These are phyloP conservation scores for Scytalidium sp. DNA, from an alignment of 2,329 filamentous ascomycete species.

Conservation along the genomic window DNA sequence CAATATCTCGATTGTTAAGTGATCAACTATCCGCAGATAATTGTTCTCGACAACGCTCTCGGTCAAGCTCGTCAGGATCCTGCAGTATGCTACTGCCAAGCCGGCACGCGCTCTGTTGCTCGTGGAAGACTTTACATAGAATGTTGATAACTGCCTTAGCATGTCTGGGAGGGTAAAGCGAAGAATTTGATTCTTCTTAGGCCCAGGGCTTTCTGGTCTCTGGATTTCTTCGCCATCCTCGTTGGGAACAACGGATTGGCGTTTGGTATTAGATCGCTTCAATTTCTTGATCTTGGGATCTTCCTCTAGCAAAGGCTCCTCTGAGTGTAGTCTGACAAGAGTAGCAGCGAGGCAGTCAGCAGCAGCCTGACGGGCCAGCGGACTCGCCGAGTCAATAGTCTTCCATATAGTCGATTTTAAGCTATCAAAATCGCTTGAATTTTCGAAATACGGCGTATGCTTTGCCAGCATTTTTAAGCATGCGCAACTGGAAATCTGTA, in stretches of 20 bases:
- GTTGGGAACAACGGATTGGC: slow-evolving; percentile 48
- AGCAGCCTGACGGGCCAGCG: slow-evolving; percentile 77
- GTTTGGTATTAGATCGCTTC: slow-evolving; percentile 64
- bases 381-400: slow-evolving; percentile 73
- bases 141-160: slow-evolving; percentile 71
- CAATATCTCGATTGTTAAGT: slow-evolving; percentile 76
- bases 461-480: slow-evolving; percentile 73
- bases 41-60: slow-evolving; percentile 79
- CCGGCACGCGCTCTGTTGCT: slow-evolving; percentile 79
- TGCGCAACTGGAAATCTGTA: slow-evolving; percentile 74
- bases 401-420: slow-evolving; percentile 82
- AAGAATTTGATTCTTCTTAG: slow-evolving; percentile 71
- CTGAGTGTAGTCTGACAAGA: slow-evolving; percentile 78
- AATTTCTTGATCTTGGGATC: slow-evolving; percentile 61
- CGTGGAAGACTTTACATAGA: slow-evolving; percentile 76
- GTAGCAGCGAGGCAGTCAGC: slow-evolving; percentile 80
- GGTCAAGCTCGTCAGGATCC: slow-evolving; percentile 73
- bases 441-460: slow-evolving; percentile 79
- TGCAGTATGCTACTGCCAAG: slow-evolving; percentile 83
- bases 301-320: slow-evolving; percentile 46
- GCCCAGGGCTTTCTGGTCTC: slow-evolving; percentile 71
- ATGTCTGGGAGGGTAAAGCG: slow-evolving; percentile 75
- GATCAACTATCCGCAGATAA: slow-evolving; percentile 78
- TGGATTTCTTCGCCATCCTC: slow-evolving; percentile 71
- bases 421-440: slow-evolving; percentile 86